Evolutionary conservation across 2,329 filamentous ascomycete species (phyloP), one percentile per base, ranked within the genome.

Genomic region (Meredithiella fracta): DNA sequence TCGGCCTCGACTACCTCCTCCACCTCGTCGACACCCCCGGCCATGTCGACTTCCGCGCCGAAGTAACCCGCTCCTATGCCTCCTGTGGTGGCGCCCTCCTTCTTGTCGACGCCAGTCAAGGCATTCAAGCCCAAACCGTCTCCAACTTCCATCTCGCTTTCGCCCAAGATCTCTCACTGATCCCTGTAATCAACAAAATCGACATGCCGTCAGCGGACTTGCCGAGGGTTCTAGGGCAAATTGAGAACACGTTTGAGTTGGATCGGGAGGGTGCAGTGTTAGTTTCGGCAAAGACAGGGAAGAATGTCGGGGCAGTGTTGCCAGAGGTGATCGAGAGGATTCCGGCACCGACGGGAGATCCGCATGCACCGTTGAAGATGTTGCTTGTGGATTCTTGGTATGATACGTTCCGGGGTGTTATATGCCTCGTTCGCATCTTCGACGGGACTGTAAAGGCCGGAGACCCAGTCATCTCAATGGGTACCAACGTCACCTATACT

Each of bases 131-230:
- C 3, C 92, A 98, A 73, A 98, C 92, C 0, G 92, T 98, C 7
- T 92, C 92, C 60, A 98, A 98, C 68, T 98, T 98, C 70, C 96
- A 97, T 67, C 80, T 97, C 23, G 92, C 92, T 6, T 98, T 98
- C 69, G 83, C 91, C 1, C 88, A 97, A 67, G 87, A 88, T 15
- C 72, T 98, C 53, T 77, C 82, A 22, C 77, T 98, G 60, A 80
- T 98, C 2, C 92, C 92, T 0, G 87, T 98, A 23, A 79, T 98
- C 64, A 98, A 98, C 73, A 98, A 98, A 73, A 85, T 98, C 55
- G 92, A 98, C 67, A 78, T 98, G 64, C 83, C 85, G 0, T 86
- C 89, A 9, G 88, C 92, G 5, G 92, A 98, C 64, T 77, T 90
- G n/a, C 79, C 83, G 26, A 77, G 89, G 26, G 90, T 91, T 3